These are phyloP conservation scores for Lophiotrema nucula DNA, from an alignment of 495 filamentous ascomycete genomes.

Conservation along the genomic window DNA sequence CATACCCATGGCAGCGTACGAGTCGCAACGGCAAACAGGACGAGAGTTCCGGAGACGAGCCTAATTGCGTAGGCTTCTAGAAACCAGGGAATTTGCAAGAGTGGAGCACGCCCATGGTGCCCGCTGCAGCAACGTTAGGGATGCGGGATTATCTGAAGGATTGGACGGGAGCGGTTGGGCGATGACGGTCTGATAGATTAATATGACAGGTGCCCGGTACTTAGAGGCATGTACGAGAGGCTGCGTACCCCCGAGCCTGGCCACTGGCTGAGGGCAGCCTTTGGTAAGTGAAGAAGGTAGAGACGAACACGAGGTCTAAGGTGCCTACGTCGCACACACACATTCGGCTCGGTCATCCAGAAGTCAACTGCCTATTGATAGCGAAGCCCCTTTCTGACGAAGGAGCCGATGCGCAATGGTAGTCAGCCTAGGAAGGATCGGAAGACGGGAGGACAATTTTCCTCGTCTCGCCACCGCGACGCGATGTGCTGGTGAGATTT, in stretches of 20 bases:
- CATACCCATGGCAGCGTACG: too few relatives aligned
- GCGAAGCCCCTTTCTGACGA: too few relatives aligned
- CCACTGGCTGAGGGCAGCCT: neutral
- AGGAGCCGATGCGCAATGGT: too few relatives aligned
- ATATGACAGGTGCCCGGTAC: neutral
- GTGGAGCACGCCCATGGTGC: neutral
- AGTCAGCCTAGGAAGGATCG: too few relatives aligned
- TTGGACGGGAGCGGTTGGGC: too few relatives aligned
- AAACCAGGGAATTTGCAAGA: neutral
- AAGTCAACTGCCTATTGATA: too few relatives aligned
- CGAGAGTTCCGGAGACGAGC: neutral
- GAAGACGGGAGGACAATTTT: too few relatives aligned
- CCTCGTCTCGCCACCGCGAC: conserved; percentile 15
- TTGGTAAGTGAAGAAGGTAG: neutral
- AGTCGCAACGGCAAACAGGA: neutral
- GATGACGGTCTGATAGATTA: neutral
- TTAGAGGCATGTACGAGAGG: neutral
- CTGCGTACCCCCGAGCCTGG: neutral
- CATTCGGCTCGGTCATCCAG: too few relatives aligned
- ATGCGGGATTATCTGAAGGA: too few relatives aligned
- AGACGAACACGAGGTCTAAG: neutral
- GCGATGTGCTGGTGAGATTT: conserved; percentile 11
- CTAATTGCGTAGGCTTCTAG: too few relatives aligned
- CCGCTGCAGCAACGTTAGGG: neutral
- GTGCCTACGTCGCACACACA: too few relatives aligned